Base-by-base conservation (phyloP, 2,329 filamentous ascomycete genomes). In the Aspergillus luchuensis region DNA sequence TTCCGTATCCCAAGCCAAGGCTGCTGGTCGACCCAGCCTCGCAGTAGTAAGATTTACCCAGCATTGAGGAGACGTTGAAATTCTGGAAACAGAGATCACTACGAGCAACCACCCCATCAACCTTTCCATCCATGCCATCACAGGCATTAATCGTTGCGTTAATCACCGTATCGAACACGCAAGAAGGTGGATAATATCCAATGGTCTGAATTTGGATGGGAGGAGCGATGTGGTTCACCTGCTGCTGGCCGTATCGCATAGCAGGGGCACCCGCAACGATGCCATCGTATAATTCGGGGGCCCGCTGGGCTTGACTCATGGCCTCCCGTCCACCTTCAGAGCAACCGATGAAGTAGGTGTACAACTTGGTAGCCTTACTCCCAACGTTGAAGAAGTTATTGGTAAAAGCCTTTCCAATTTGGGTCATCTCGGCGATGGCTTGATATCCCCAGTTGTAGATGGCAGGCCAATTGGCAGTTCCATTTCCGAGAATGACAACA, bases 111-210 rank as follows among this genome's bases (percentile, higher is more conserved):
- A 51, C 48, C 6, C 48, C 48, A 7, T 51, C 48, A 13, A 51
- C 17, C 28, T 51, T 51, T 8, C 48, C 48, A 8, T 51, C 48
- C 48, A 51, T 30, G 48, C 23, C 48, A 19, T 51, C 48, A 13
- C 48, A 51, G 13, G 48, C 48, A n/a, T 51, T 51, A n/a, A 51
- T 51, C 5, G 48, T 51, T 17, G 48, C 48, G 48, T 51, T 51
- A 10, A 51, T n/a, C 15, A 51, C 48, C 6, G 48, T 36, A 10
- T 51, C 48, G 6, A 51, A 51, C 28, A 51, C 48, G 25, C 48
- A 51, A 23, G 25, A 28, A 13, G 48, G 48, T 7, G 48, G 48
- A 33, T 51, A 51, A 19, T 51, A 51, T n/a, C 25, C 48, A 6
- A 30, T 28, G 15, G 48, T 51, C 25, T 51, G 48, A 8, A 51